These are phyloP conservation scores for Datisca glomerata DNA, from an alignment of 306 rosid species.

Conservation along the genomic window DNA sequence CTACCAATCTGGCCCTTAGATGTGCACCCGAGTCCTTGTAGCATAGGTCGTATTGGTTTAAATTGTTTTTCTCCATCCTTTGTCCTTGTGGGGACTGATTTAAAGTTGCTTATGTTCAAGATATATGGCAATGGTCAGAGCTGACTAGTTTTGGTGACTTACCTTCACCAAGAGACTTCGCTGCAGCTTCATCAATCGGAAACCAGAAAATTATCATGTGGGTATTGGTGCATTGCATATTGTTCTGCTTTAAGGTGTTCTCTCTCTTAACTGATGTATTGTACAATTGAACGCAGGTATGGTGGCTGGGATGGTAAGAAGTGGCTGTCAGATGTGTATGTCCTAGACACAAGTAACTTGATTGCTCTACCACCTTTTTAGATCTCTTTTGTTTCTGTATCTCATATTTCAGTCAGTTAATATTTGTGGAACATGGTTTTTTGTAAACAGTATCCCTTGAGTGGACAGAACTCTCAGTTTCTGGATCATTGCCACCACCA, in stretches of 20 bases:
- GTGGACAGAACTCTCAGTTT: slow-evolving; percentile 77
- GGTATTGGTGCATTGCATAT: slow-evolving; percentile 16
- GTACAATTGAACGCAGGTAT: slow-evolving; percentile 45
- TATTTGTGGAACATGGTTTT: slow-evolving; percentile 11
- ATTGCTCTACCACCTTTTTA: slow-evolving; percentile 10
- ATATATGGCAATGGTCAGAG: slow-evolving; percentile 99
- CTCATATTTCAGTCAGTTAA: neutral
- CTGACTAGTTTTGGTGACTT: slow-evolving; percentile 87
- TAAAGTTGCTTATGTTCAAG: slow-evolving; percentile 31
- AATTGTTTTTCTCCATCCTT: neutral
- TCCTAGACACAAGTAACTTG: slow-evolving; percentile 78
- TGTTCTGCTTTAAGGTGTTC: too few relatives aligned
- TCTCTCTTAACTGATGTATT: too few relatives aligned
- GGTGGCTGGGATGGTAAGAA: slow-evolving; percentile 99
- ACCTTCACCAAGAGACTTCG: slow-evolving; percentile 87
- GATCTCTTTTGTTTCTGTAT: slow-evolving; percentile 2
- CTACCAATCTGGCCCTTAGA: too few relatives aligned
- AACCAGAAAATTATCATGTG: slow-evolving; percentile 83
- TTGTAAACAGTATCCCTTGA: slow-evolving; percentile 62
- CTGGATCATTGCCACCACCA: slow-evolving; percentile 82
- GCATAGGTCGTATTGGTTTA: neutral
- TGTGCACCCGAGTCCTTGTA: too few relatives aligned
- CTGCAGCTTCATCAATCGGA: slow-evolving; percentile 91
- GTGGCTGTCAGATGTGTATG: slow-evolving; percentile 91
- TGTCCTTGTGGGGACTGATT: neutral